Percentiles rank a stretch among this genome's conserved stretches.
These are phyloP conservation scores for Rhodotorula babjevae DNA, from an alignment of 768 basidiomycete species.

Conservation along the genomic window DNA sequence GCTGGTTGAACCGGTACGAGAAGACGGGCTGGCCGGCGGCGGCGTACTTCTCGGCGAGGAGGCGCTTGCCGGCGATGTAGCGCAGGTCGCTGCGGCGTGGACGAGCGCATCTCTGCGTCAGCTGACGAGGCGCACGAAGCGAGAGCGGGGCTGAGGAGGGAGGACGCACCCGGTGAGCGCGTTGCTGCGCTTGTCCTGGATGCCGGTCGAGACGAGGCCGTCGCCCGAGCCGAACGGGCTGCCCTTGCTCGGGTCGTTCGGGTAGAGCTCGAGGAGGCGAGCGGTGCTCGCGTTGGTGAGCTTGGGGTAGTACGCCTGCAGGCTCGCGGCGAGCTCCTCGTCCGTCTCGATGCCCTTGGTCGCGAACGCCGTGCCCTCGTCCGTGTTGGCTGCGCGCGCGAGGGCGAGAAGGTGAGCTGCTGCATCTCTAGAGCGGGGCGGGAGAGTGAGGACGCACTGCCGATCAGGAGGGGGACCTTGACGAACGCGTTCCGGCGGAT, in stretches of 20 bases:
- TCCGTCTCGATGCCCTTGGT: conserved; percentile 11
- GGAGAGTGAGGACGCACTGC: background rate
- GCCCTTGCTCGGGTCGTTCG: conserved; percentile 30
- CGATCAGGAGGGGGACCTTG: conserved; percentile 34
- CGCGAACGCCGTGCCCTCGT: conserved; percentile 29
- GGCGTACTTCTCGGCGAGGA: conserved; percentile 5
- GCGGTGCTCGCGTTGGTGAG: conserved; percentile 15
- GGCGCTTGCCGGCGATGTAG: conserved; percentile 16
- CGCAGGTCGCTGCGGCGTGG: background rate
- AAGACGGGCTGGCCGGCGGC: conserved; percentile 15
- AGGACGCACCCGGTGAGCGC: background rate
- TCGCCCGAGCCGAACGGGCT: conserved; percentile 40
- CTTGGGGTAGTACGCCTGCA: background rate
- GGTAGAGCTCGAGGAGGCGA: conserved; percentile 24
- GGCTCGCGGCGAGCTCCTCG: conserved; percentile 7
- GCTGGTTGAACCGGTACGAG: conserved; percentile 31
- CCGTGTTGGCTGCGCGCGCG: conserved; percentile 15
- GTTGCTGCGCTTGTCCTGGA: conserved; percentile 36
- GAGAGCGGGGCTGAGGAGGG: too few species aligned
- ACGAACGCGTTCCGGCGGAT: conserved; percentile 16
- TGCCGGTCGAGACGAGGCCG: conserved; percentile 26
- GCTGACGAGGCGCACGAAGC: too few species aligned
- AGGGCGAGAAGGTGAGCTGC: too few species aligned
- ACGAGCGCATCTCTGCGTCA: too few species aligned
- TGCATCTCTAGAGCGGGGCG: too few species aligned